A percentile compares a stretch with the other conserved stretches of the same genome.
Evolutionary conservation across 768 basidiomycete species (phyloP).

Genomic region (Suillus lakei): DNA sequence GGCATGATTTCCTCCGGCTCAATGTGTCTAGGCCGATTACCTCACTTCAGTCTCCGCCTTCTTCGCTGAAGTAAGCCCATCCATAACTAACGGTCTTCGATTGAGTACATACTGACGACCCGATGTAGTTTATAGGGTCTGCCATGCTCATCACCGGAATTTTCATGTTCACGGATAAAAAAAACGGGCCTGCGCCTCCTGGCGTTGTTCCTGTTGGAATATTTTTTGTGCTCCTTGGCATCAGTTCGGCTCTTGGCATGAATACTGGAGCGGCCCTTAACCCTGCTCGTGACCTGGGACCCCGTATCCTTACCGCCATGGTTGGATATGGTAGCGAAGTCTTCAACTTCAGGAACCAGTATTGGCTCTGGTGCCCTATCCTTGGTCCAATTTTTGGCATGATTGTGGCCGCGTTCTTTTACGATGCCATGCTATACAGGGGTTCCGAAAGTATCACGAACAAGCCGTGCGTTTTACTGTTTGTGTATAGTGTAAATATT

Average conservation of each 20-base stretch:
- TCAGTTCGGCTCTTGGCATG: conserved; percentile 57
- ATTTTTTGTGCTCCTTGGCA: conserved; percentile 56
- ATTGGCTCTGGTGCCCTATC: conserved; percentile 69
- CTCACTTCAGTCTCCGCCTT: conserved; percentile 44
- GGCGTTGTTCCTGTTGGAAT: conserved; percentile 57
- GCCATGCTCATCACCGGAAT: conserved; percentile 54
- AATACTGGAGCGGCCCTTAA: conserved; percentile 66
- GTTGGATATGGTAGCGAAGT: conserved; percentile 56
- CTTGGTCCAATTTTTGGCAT: conserved; percentile 58
- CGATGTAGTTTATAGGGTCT: conserved; percentile 50
- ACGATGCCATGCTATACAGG: conserved; percentile 57
- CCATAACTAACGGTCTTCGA: not conserved
- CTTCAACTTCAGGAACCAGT: conserved; percentile 46
- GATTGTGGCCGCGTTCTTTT: conserved; percentile 51
- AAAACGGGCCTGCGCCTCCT: conserved; percentile 49
- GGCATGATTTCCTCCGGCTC: conserved; percentile 2
- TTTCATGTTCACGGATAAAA: conserved; percentile 55
- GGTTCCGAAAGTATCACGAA: conserved; percentile 55
- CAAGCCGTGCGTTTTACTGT: conserved; percentile 39
- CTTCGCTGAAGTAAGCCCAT: conserved; percentile 40
- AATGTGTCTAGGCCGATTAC: conserved; percentile 31
- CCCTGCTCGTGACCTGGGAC: conserved; percentile 68
- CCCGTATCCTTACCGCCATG: conserved; percentile 64
- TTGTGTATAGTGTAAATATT: not conserved
- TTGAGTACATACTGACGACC: not conserved